Evolutionary conservation across 805 yeast species (phyloP), one percentile per base, ranked within the genome.

Genomic region (Suhomyces sp.): DNA sequence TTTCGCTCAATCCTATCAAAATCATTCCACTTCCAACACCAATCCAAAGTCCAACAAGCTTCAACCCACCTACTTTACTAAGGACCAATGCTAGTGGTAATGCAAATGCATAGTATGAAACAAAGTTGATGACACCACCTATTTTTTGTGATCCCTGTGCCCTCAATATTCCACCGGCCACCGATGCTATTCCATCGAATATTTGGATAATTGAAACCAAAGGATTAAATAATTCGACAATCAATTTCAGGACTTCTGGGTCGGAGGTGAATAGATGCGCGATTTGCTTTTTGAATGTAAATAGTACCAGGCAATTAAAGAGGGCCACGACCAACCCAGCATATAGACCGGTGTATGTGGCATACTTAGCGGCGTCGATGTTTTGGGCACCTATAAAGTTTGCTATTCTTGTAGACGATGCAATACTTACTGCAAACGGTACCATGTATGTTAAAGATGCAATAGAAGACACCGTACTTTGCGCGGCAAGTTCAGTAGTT

Each of bases 111-210:
- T 89, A 89, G 68, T 89, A 89, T 0, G 86, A 80, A n/a, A 86
- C 63, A 46, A 89, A 73, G 60, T 88, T 89, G 48, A 88, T 72
- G 10, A 80, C 58, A 0, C 93, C 90, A 2, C 96, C 96, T 46
- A 87, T 76, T 47, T 77, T 79, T 65, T 89, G 96, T 46, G 84
- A 71, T 0, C 93, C 96, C 65, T 86, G 86, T 1, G 92, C 91
- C 54, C 96, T 72, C 53, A 89, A 70, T 35, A 86, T 78, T 1
- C 92, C 94, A 42, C 87, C 84, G 2, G 90, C 84, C 15, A 87
- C 84, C 44, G 86, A 82, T 13, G 88, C 86, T 15, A 87, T 64
- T 3, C 90, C 85, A 66, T 89, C 96, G 53, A 82, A 79, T 2
- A 88, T 67, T 58, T 87, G 90, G 58, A 86, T 80, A 2, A 84